Evolutionary conservation across 2,329 filamentous ascomycete genomes (phyloP).

Genomic region (Sordariomycetes sp.): DNA sequence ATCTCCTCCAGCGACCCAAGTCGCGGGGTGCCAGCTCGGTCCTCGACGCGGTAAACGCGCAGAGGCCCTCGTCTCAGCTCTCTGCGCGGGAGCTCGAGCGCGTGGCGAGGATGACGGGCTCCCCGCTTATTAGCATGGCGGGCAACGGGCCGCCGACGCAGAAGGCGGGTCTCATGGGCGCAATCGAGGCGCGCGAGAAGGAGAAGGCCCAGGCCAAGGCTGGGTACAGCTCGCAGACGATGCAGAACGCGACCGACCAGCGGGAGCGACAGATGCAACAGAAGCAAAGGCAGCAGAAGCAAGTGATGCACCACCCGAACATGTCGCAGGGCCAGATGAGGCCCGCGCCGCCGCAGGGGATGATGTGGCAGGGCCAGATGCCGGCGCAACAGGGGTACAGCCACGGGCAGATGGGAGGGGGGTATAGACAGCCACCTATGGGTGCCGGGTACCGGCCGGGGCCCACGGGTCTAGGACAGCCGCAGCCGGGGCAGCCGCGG

Average conservation of each 20-base stretch:
- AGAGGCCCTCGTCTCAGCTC: slow-evolving; percentile 42
- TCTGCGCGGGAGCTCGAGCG: slow-evolving; percentile 84
- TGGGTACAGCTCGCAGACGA: slow-evolving; percentile 57
- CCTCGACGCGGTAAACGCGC: slow-evolving; percentile 24
- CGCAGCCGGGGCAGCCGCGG: neutral
- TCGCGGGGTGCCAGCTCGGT: slow-evolving; percentile 48
- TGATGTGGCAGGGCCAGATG: neutral
- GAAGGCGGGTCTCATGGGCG: slow-evolving; percentile 59
- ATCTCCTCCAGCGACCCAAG: slow-evolving; percentile 37
- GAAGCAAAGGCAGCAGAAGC: slow-evolving; percentile 21
- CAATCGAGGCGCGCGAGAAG: slow-evolving; percentile 69
- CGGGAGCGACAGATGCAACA: slow-evolving; percentile 42
- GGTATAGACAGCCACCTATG: neutral
- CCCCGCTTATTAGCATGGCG: slow-evolving; percentile 59
- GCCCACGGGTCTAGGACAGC: neutral
- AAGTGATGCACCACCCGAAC: slow-evolving; percentile 3
- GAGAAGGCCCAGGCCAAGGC: slow-evolving; percentile 64
- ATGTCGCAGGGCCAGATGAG: neutral
- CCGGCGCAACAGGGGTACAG: neutral
- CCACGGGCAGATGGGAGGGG: neutral
- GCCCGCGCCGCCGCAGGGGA: neutral
- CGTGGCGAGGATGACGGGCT: slow-evolving; percentile 71
- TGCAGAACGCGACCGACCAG: slow-evolving; percentile 63
- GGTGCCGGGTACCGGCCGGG: neutral
- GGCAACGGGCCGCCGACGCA: slow-evolving; percentile 39